Conservation (phyloP, 306 rosid genomes). For the Cercis canadensis region DNA sequence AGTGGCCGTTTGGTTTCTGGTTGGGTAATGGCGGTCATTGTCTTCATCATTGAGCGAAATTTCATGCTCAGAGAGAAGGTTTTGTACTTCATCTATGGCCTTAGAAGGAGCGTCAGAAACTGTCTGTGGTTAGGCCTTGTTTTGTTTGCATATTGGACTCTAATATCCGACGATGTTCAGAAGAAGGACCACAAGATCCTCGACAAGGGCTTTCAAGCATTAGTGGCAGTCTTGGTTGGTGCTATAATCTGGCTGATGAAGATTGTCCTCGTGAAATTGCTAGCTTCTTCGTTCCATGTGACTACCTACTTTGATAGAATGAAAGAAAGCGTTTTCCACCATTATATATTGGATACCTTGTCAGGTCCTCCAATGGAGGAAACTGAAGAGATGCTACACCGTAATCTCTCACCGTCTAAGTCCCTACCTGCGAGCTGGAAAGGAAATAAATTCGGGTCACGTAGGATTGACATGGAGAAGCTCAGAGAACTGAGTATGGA, state of each 20-base stretch:
- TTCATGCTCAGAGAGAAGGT: constrained; percentile 61
- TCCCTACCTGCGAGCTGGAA: constrained; percentile 39
- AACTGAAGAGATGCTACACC: constrained; percentile 8
- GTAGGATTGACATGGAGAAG: constrained; percentile 60
- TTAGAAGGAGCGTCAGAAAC: constrained; percentile 53
- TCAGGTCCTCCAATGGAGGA: constrained; percentile 50
- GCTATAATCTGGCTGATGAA: constrained; percentile 54
- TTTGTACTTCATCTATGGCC: constrained; percentile 56
- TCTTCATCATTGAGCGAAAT: constrained; percentile 45
- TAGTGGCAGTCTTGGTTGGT: constrained; percentile 49
- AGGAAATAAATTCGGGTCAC: constrained; percentile 24
- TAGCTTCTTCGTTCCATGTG: constrained; percentile 57
- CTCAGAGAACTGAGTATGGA: constrained; percentile 51
- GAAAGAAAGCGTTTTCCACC: constrained; percentile 64
- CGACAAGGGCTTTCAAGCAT: constrained; percentile 46
- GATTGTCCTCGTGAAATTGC: constrained; percentile 54
- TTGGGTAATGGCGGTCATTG: constrained; percentile 43
- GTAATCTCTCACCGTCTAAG: neutral
- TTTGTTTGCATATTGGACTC: constrained; percentile 49
- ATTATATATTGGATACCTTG: constrained; percentile 48
- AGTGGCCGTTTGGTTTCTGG: constrained; percentile 57
- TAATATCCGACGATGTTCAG: constrained; percentile 42
- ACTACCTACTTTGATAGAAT: constrained; percentile 61
- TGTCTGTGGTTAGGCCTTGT: constrained; percentile 55
- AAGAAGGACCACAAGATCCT: constrained; percentile 51